phyloP scores from a whole-genome alignment of 1,139 yeast genomes.

The Blastobotrys petasosporus region DNA sequence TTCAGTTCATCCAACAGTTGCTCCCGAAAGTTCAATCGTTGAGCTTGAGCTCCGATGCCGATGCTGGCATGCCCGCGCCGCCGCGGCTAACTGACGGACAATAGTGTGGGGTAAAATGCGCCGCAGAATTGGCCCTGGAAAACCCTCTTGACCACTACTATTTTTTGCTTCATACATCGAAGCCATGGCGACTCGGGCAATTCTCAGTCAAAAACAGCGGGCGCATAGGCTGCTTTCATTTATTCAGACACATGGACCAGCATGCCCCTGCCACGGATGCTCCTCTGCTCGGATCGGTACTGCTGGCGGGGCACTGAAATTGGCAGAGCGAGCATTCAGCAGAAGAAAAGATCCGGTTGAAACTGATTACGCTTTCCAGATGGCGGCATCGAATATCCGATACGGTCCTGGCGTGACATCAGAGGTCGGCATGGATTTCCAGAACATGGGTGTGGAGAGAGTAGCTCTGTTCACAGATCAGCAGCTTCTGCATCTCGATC shows the following conservation, averaged over 20 bases:
- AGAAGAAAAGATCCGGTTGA: conserved; percentile 19
- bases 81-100: no score
- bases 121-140: no score
- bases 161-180: no score
- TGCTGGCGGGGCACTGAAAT: conserved; percentile 13
- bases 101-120: no score
- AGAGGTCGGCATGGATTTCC: conserved; percentile 38
- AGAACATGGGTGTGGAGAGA: conserved; percentile 32
- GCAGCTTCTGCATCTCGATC: conserved; percentile 27
- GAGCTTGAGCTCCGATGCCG: no score
- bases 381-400: conserved; percentile 39
- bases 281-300: conserved; percentile 17
- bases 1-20: no score
- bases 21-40: no score
- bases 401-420: conserved; percentile 38
- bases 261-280: conserved; percentile 35
- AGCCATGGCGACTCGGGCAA: no score
- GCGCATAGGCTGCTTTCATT: conserved; percentile 25
- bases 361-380: conserved; percentile 38
- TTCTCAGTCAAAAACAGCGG: conserved; percentile 11
- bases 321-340: conserved; percentile 18
- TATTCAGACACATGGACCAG: conserved; percentile 30
- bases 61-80: no score
- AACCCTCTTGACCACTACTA: no score
- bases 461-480: conserved; percentile 35